Evolutionary conservation across 75 land plant species (phyloP).

Genomic region (Ceratopteris richardii): DNA sequence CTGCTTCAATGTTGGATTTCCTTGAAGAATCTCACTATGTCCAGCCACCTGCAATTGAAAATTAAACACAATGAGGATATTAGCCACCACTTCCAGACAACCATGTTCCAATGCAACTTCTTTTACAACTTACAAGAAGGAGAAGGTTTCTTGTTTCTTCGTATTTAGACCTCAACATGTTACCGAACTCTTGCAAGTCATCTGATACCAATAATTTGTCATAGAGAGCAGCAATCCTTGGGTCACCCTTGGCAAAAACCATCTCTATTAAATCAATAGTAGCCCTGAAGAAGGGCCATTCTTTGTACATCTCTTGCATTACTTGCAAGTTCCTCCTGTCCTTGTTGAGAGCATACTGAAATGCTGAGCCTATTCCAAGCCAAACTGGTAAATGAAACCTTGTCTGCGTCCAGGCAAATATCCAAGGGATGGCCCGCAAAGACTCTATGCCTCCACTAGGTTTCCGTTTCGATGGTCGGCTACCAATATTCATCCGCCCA

Average conservation of each 20-base stretch:
- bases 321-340: slow-evolving; percentile 41
- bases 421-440: slow-evolving; percentile 91
- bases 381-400: slow-evolving; percentile 92
- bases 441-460: slow-evolving; percentile 93
- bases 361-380: slow-evolving; percentile 87
- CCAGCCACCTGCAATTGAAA: slow-evolving; percentile 57
- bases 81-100: neutral
- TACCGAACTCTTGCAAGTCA: slow-evolving; percentile 57
- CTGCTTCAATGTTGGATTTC: slow-evolving; percentile 80
- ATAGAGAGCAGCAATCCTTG: slow-evolving; percentile 75
- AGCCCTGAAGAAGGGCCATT: slow-evolving; percentile 91
- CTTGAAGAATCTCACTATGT: slow-evolving; percentile 73
- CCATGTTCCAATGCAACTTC: too few relatives aligned
- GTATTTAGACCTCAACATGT: slow-evolving; percentile 44
- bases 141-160: slow-evolving; percentile 58
- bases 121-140: slow-evolving; percentile 39
- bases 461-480: slow-evolving; percentile 77
- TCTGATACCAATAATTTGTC: slow-evolving; percentile 65
- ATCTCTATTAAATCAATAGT: slow-evolving; percentile 84
- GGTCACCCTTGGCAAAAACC: slow-evolving; percentile 92
- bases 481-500: slow-evolving; percentile 95
- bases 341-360: slow-evolving; percentile 47
- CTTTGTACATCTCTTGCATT: slow-evolving; percentile 75
- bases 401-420: slow-evolving; percentile 93
- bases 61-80: neutral